Conservation (phyloP, 2,329 filamentous ascomycete species). For the Trichoderma arundinaceum region DNA sequence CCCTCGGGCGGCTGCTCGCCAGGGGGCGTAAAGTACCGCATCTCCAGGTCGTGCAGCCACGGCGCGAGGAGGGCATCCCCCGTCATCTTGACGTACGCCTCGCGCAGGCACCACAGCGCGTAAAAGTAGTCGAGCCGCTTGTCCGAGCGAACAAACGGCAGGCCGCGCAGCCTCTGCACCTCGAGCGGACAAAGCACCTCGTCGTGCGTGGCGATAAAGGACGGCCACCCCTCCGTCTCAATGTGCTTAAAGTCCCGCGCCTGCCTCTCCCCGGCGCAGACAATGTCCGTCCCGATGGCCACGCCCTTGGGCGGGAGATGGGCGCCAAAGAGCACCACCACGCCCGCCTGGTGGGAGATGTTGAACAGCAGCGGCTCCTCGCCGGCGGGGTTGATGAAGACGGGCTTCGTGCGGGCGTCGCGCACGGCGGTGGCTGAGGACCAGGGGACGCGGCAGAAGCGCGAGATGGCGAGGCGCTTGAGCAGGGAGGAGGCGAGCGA, state of each 20-base stretch:
- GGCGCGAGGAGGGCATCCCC: slow-evolving; percentile 76
- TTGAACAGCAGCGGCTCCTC: slow-evolving; percentile 69
- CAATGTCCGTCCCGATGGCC: slow-evolving; percentile 75
- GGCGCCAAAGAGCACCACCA: slow-evolving; percentile 70
- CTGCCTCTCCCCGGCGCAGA: slow-evolving; percentile 73
- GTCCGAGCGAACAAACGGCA: slow-evolving; percentile 49
- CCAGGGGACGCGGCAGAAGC: slow-evolving; percentile 66
- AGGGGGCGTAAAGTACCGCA: slow-evolving; percentile 66
- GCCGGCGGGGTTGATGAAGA: slow-evolving; percentile 57
- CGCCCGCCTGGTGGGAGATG: slow-evolving; percentile 76
- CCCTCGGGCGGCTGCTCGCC: slow-evolving; percentile 36
- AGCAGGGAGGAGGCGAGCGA: slow-evolving; percentile 73
- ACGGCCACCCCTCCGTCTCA: slow-evolving; percentile 62
- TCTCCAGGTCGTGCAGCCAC: slow-evolving; percentile 75
- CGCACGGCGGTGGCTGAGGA: slow-evolving; percentile 60
- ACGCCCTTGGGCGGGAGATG: slow-evolving; percentile 41
- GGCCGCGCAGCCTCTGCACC: slow-evolving; percentile 63
- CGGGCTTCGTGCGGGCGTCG: slow-evolving; percentile 60
- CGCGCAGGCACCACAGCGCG: slow-evolving; percentile 77
- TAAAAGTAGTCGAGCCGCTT: slow-evolving; percentile 74
- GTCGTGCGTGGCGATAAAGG: slow-evolving; percentile 73
- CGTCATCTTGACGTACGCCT: slow-evolving; percentile 83
- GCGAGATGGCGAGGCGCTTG: slow-evolving; percentile 72
- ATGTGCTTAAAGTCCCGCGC: slow-evolving; percentile 65
- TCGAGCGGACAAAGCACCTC: slow-evolving; percentile 72